phyloP scores from a whole-genome alignment of 345 rosid genomes.

The Euphorbia pulcherrima region DNA sequence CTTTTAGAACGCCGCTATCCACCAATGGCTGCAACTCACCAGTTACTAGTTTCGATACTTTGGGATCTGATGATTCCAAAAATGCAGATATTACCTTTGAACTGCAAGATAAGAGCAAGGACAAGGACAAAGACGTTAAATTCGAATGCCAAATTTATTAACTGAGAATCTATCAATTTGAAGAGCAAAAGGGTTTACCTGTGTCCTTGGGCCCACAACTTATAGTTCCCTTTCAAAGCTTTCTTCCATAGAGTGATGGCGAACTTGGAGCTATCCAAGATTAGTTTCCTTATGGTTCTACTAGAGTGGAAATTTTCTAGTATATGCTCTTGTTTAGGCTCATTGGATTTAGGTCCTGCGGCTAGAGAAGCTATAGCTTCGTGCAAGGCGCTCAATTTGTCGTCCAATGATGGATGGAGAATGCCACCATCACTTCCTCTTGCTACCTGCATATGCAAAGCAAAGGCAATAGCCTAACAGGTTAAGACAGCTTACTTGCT shows the following conservation, averaged over 20 bases:
- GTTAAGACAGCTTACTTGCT: conserved; percentile 1
- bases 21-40: conserved; percentile 68
- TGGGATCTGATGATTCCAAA: conserved; percentile 53
- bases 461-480: background rate
- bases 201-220: conserved; percentile 76
- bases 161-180: background rate
- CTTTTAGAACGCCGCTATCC: conserved; percentile 53
- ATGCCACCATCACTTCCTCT: conserved; percentile 61
- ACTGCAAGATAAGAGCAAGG: conserved; percentile 42
- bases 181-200: conserved; percentile 42
- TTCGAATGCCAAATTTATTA: conserved; percentile 4
- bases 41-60: conserved; percentile 46
- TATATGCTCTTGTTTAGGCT: conserved; percentile 51
- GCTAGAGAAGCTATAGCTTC: conserved; percentile 65
- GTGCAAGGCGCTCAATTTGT: conserved; percentile 52
- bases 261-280: conserved; percentile 60
- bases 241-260: conserved; percentile 65
- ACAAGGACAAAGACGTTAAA: conserved; percentile 13
- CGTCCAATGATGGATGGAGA: conserved; percentile 51
- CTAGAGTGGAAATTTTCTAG: conserved; percentile 82
- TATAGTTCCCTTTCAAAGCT: conserved; percentile 65
- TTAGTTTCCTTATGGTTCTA: conserved; percentile 69
- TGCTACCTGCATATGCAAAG: conserved; percentile 49
- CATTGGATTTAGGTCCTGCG: conserved; percentile 54
- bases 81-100: conserved; percentile 67